phyloP scores from a whole-genome alignment of 257 asterid species.

The Gynochthodes officinalis region DNA sequence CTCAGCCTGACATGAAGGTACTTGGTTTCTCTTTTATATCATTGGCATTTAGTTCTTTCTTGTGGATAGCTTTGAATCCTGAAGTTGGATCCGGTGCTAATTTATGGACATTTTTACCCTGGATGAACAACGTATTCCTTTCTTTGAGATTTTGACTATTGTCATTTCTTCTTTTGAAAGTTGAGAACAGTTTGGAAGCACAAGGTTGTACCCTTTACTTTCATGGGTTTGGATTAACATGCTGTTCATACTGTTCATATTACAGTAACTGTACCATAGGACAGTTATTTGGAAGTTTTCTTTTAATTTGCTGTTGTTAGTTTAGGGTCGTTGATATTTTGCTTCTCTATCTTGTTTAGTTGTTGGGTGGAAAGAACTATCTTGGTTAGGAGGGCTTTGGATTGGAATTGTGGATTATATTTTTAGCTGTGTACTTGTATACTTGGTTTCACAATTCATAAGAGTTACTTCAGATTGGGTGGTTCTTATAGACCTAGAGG shows the following conservation, averaged over 20 bases:
- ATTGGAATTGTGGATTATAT: not conserved
- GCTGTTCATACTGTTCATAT: not conserved
- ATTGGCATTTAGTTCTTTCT: not conserved
- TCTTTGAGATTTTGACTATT: not conserved
- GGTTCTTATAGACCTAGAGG: not conserved
- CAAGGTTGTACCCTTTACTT: not conserved
- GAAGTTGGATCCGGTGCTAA: not conserved
- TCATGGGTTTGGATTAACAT: not conserved
- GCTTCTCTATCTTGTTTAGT: not conserved
- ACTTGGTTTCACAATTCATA: too few species aligned
- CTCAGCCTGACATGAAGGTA: constrained; percentile 98
- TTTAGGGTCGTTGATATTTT: not conserved
- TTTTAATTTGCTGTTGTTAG: not conserved
- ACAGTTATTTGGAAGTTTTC: not conserved
- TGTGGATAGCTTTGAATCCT: not conserved
- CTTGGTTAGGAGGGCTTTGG: not conserved
- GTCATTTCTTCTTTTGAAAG: not conserved
- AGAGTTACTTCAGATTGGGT: not conserved
- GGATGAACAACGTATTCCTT: not conserved
- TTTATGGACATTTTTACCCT: not conserved
- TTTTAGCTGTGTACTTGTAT: not conserved
- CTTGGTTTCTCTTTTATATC: not conserved
- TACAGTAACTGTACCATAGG: not conserved
- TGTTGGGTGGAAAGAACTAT: not conserved
- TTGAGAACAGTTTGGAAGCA: not conserved